phyloP scores from a whole-genome alignment of 768 basidiomycete species.

The Nidula microcarpa region DNA sequence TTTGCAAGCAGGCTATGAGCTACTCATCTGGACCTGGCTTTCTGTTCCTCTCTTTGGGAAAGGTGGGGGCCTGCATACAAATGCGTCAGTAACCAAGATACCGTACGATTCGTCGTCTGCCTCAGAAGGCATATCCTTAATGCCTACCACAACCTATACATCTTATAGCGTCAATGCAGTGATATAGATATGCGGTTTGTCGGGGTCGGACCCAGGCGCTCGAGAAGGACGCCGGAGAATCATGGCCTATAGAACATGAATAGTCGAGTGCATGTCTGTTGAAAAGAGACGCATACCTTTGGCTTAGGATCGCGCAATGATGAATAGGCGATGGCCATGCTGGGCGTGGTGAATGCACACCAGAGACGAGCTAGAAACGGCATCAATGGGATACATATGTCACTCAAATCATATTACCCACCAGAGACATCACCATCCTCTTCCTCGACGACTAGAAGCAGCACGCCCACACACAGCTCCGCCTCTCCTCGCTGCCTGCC shows the following conservation, averaged over 20 bases:
- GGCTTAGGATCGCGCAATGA: conserved; percentile 51
- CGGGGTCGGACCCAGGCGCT: conserved; percentile 8
- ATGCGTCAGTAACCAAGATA: no score
- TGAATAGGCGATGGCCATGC: conserved; percentile 77
- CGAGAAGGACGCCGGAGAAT: conserved; percentile 37
- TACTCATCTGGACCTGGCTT: no score
- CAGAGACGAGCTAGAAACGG: conserved; percentile 58
- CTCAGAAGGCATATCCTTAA: neutral
- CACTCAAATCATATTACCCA: conserved; percentile 5
- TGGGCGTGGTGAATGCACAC: conserved; percentile 82
- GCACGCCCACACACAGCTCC: conserved; percentile 55
- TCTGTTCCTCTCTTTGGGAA: no score
- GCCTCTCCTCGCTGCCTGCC: conserved; percentile 32
- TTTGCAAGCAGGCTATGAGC: no score
- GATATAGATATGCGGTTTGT: conserved; percentile 48
- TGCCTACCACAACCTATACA: neutral
- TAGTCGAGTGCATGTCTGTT: no score
- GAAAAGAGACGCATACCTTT: conserved; percentile 38
- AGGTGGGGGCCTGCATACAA: no score
- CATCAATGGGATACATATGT: conserved; percentile 1
- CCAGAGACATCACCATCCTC: conserved; percentile 16
- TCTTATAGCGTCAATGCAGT: conserved; percentile 45
- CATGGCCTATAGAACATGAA: conserved; percentile 20
- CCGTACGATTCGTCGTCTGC: no score
- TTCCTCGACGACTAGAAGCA: conserved; percentile 48